Percentiles rank a stretch among this genome's conserved stretches.
These are phyloP conservation scores for Tricholoma furcatifolium DNA, from an alignment of 768 basidiomycete genomes.

Conservation along the genomic window DNA sequence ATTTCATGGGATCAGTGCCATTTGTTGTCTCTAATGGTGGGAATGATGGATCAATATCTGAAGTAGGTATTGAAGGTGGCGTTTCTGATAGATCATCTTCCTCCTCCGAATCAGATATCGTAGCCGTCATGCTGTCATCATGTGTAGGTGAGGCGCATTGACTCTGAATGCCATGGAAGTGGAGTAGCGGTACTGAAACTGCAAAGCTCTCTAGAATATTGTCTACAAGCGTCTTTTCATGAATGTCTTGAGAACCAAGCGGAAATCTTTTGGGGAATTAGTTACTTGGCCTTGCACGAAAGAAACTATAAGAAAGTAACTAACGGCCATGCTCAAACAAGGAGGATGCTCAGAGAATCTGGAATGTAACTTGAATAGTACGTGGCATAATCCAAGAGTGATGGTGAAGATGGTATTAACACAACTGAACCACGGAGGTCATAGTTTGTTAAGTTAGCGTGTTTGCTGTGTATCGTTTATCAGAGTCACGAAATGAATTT, in stretches of 20 bases:
- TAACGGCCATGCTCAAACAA: slow-evolving; percentile 10
- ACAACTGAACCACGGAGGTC: too few relatives aligned
- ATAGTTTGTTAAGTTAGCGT: too few relatives aligned
- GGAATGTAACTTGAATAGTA: too few relatives aligned
- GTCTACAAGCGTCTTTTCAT: slow-evolving; percentile 1
- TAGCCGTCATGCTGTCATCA: too few relatives aligned
- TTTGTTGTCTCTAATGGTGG: too few relatives aligned
- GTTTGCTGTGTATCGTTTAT: too few relatives aligned
- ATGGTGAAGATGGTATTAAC: slow-evolving; percentile 6
- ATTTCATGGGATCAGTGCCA: slow-evolving; percentile 14
- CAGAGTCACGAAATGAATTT: too few relatives aligned
- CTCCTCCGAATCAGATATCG: not conserved
- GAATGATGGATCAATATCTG: not conserved
- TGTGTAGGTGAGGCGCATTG: too few relatives aligned
- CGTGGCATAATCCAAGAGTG: slow-evolving; percentile 6
- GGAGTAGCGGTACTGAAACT: too few relatives aligned
- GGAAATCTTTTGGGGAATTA: too few relatives aligned
- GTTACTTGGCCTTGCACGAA: not conserved
- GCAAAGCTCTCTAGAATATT: too few relatives aligned
- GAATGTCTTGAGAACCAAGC: not conserved
- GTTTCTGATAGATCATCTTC: not conserved
- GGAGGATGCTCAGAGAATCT: not conserved
- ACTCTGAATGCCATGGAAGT: too few relatives aligned
- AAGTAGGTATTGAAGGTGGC: not conserved
- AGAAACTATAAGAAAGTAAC: not conserved